Evolutionary conservation across 441 rosid genomes (phyloP).

Genomic region (Euphorbia corollata): DNA sequence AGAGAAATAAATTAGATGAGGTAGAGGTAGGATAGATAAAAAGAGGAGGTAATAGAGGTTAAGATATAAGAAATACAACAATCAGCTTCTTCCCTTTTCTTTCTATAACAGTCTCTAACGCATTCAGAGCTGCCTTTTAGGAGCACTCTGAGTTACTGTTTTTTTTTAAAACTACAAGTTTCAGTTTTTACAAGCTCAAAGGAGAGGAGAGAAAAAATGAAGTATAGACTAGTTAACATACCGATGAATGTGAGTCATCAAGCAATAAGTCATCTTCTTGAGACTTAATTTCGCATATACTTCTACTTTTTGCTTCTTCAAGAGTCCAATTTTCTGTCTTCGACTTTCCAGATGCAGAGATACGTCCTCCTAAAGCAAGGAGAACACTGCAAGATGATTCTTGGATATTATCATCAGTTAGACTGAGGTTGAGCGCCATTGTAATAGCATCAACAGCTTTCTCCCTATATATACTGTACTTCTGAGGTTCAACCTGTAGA

Average conservation of each 20-base stretch:
- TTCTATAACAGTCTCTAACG: too few relatives aligned
- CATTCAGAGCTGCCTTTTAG: too few relatives aligned
- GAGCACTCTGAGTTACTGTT: too few relatives aligned
- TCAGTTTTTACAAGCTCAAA: not conserved
- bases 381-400: constrained; percentile 46
- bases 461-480: constrained; percentile 41
- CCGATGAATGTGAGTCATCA: constrained; percentile 15
- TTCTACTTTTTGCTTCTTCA: constrained; percentile 34
- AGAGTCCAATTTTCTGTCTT: constrained; percentile 37
- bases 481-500: constrained; percentile 38
- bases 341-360: constrained; percentile 32
- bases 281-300: constrained; percentile 15
- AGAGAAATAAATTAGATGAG: too few relatives aligned
- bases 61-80: too few relatives aligned
- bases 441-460: constrained; percentile 47
- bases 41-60: too few relatives aligned
- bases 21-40: too few relatives aligned
- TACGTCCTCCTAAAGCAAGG: constrained; percentile 34
- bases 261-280: constrained; percentile 15
- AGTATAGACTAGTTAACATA: constrained; percentile 14
- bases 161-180: not conserved
- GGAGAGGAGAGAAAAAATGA: not conserved
- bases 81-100: too few relatives aligned
- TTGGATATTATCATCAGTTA: constrained; percentile 30
- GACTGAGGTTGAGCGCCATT: constrained; percentile 33